Percentiles rank a stretch among this genome's conserved stretches.
These are phyloP conservation scores for Fomitopsis schrenkii DNA, from an alignment of 1,284 basidiomycete genomes.

Conservation along the genomic window DNA sequence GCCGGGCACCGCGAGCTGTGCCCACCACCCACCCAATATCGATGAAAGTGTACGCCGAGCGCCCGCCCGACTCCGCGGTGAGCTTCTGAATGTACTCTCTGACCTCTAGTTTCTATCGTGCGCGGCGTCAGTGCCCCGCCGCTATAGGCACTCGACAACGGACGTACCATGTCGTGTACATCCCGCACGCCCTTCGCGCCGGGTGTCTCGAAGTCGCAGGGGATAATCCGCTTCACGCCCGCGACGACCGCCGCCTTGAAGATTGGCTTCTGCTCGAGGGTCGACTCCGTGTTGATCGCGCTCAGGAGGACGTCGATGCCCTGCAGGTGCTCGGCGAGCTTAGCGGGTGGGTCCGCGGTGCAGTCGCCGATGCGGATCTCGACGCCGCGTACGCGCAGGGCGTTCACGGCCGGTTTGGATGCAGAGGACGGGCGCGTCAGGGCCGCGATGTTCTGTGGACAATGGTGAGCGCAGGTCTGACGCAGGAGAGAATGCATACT, in stretches of 20 bases:
- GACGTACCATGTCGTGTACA: conserved; percentile 13
- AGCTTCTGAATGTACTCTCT: conserved; percentile 13
- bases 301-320: conserved; percentile 18
- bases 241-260: conserved; percentile 15
- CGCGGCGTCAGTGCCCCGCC: not conserved
- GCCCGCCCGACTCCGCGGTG: conserved; percentile 4
- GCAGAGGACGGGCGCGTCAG: conserved; percentile 9
- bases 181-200: conserved; percentile 10
- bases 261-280: conserved; percentile 11
- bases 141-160: too few species aligned
- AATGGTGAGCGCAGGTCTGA: too few species aligned
- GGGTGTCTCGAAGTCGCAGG: conserved; percentile 16
- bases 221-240: conserved; percentile 16
- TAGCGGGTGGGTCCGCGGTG: conserved; percentile 5
- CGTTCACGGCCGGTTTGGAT: conserved; percentile 4
- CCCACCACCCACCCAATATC: conserved; percentile 25
- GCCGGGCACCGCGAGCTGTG: conserved; percentile 16
- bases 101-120: conserved; percentile 18
- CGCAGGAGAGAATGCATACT: not conserved
- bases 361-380: conserved; percentile 15
- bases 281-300: not conserved
- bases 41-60: conserved; percentile 17
- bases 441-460: conserved; percentile 9
- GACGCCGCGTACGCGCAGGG: conserved; percentile 8
- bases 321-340: conserved; percentile 6